A percentile compares a stretch with the other conserved stretches of the same genome.
Conservation (phyloP, 2,329 filamentous ascomycete species). For the Tolypocladium nubicola region DNA sequence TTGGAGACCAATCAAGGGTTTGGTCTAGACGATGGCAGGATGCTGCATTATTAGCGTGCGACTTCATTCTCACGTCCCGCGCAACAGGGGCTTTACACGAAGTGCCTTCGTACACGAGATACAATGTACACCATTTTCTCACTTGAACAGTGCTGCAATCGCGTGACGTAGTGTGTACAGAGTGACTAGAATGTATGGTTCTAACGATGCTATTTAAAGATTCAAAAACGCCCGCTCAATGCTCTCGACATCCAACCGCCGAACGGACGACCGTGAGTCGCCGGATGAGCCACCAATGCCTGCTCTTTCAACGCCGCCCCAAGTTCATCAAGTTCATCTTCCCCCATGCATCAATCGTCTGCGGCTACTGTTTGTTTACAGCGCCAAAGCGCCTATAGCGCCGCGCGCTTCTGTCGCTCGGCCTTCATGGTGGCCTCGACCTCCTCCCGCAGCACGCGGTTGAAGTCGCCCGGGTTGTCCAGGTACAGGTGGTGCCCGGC, state of each 20-base stretch:
- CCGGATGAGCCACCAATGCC: background rate
- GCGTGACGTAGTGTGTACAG: background rate
- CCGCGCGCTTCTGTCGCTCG: conserved; percentile 14
- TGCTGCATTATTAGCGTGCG: background rate
- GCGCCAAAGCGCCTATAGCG: background rate
- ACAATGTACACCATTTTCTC: background rate
- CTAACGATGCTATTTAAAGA: background rate
- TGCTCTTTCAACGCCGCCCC: background rate
- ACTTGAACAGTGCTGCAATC: background rate
- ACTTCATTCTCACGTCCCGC: background rate
- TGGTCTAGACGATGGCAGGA: background rate
- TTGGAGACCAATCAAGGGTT: background rate
- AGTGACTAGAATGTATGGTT: background rate
- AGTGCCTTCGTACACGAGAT: background rate
- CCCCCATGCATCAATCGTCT: too few relatives aligned
- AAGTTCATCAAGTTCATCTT: background rate
- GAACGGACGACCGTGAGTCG: background rate
- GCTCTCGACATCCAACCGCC: background rate
- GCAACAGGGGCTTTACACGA: background rate
- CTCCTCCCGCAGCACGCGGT: conserved; percentile 40
- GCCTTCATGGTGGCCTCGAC: conserved; percentile 35
- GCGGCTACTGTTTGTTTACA: too few relatives aligned
- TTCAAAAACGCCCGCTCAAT: background rate
- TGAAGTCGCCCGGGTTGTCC: conserved; percentile 49
- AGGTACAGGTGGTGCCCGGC: conserved; percentile 51